A percentile compares a stretch with the other conserved stretches of the same genome.
Evolutionary conservation across 768 basidiomycete species (phyloP).

Genomic region (Suillus occidentalis): DNA sequence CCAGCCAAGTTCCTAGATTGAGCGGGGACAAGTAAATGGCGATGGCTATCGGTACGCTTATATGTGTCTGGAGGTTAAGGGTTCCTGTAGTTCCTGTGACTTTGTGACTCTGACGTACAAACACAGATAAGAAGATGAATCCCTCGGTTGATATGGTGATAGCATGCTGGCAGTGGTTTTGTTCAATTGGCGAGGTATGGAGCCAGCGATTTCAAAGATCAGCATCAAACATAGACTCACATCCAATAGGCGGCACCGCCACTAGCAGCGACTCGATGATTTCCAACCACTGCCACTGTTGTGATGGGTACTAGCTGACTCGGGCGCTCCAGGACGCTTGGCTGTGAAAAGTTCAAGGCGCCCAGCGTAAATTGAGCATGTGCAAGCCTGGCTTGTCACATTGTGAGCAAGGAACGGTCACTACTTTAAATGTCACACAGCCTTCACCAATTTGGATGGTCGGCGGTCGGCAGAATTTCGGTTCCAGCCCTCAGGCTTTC

Average conservation of each 20-base stretch:
- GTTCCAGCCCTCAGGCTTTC: neutral
- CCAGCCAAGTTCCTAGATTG: neutral
- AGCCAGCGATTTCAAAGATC: neutral
- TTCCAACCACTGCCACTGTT: neutral
- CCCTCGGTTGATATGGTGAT: conserved; percentile 21
- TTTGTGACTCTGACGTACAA: conserved; percentile 14
- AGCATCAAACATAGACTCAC: neutral
- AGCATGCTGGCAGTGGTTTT: neutral
- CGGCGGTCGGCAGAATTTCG: neutral
- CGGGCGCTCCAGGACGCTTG: too few relatives aligned
- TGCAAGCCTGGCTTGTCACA: too few relatives aligned
- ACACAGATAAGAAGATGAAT: conserved; percentile 13
- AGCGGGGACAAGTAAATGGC: neutral
- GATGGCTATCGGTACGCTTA: neutral
- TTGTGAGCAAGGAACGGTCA: neutral
- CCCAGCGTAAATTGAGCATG: neutral
- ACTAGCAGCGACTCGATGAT: neutral
- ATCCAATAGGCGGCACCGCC: neutral
- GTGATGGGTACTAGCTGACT: neutral
- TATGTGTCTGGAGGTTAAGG: neutral
- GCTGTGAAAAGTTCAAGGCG: neutral
- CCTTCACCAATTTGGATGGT: neutral
- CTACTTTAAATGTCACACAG: neutral
- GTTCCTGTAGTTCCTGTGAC: conserved; percentile 2
- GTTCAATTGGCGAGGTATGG: neutral